phyloP scores from a whole-genome alignment of 176 grass and related monocot genomes.

The Calamus simplicifolius region DNA sequence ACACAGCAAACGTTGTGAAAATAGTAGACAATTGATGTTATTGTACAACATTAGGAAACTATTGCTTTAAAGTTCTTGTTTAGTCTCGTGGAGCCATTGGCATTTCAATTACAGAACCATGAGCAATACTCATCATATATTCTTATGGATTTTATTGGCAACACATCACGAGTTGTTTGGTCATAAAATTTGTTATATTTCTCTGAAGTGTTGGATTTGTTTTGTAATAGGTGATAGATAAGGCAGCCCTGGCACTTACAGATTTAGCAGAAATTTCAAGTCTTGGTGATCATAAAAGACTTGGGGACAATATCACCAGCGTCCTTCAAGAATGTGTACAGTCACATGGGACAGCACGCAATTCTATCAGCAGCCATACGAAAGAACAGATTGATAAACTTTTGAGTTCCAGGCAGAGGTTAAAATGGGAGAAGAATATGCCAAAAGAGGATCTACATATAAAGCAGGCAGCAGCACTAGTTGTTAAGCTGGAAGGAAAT shows the following conservation, averaged over 20 bases:
- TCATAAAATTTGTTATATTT: no score
- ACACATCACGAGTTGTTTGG: no score
- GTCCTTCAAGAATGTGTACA: slow-evolving; percentile 67
- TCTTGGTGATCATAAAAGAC: slow-evolving; percentile 78
- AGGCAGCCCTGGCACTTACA: slow-evolving; percentile 62
- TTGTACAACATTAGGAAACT: no score
- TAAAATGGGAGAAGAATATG: slow-evolving; percentile 84
- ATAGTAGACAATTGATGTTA: no score
- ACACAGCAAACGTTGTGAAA: no score
- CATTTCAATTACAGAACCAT: no score
- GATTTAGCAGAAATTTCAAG: slow-evolving; percentile 69
- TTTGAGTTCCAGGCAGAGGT: slow-evolving; percentile 63
- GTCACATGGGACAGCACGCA: slow-evolving; percentile 28
- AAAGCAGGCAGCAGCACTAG: slow-evolving; percentile 94
- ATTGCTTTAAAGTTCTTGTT: no score
- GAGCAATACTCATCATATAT: no score
- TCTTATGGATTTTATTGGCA: no score
- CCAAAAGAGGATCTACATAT: slow-evolving; percentile 96
- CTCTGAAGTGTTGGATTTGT: not conserved
- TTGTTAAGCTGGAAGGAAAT: slow-evolving; percentile 96
- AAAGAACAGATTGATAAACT: slow-evolving; percentile 84
- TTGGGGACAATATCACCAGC: slow-evolving; percentile 65
- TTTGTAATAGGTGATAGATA: slow-evolving; percentile 66
- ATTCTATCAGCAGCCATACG: slow-evolving; percentile 42
- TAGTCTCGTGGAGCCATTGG: no score